Evolutionary conservation across 2,329 filamentous ascomycete genomes (phyloP).

Genomic region (Tolypocladium sp.): DNA sequence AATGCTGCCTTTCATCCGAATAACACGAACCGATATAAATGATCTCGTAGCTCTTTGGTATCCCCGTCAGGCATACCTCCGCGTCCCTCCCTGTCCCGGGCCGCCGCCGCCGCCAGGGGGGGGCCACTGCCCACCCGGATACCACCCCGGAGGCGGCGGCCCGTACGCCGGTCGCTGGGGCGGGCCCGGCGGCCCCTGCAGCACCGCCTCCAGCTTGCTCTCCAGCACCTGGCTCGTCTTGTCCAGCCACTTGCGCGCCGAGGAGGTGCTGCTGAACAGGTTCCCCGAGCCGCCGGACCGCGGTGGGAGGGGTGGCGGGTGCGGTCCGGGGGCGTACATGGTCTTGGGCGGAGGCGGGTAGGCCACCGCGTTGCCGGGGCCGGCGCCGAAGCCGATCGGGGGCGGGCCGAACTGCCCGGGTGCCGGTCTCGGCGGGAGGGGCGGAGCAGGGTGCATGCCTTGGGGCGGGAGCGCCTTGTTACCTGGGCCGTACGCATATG

Average conservation of each 20-base stretch:
- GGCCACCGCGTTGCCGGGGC: constrained; percentile 11
- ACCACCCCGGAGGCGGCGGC: background rate
- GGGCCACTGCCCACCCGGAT: background rate
- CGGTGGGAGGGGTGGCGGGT: constrained; percentile 5
- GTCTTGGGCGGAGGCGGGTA: constrained; percentile 24
- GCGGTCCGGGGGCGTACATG: constrained; percentile 15
- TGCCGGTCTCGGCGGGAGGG: background rate
- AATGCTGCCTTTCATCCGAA: background rate
- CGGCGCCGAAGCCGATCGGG: constrained; percentile 9
- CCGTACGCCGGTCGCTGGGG: constrained; percentile 3
- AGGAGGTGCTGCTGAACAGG: constrained; percentile 22
- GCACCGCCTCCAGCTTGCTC: constrained; percentile 19
- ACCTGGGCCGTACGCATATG: background rate
- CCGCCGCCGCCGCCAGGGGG: background rate
- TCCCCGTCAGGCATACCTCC: background rate
- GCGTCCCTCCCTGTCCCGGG: background rate
- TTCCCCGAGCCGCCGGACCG: constrained; percentile 10
- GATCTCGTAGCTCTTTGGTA: background rate
- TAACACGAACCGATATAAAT: no score
- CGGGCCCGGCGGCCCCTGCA: constrained; percentile 8
- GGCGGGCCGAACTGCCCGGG: background rate
- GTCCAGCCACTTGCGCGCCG: constrained; percentile 24
- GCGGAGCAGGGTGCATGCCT: background rate
- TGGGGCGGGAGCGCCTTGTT: background rate
- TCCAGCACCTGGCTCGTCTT: constrained; percentile 25